Conservation (phyloP, 345 rosid genomes). For the Salix purpurea region DNA sequence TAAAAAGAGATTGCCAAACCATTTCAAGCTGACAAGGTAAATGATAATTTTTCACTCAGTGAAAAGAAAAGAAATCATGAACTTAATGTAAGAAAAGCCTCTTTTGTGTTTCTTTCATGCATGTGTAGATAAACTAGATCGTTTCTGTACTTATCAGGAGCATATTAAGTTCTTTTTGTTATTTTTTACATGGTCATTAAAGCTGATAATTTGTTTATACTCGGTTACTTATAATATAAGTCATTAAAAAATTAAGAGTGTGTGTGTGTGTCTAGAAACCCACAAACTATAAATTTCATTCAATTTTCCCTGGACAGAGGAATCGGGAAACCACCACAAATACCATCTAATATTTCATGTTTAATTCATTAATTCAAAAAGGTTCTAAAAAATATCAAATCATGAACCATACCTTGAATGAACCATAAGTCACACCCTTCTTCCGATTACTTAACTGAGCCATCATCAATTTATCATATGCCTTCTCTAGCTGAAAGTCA, state of each 20-base stretch:
- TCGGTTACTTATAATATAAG: not conserved
- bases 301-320: not conserved
- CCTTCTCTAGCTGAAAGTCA: slow-evolving; percentile 78
- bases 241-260: too few species aligned
- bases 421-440: slow-evolving; percentile 80
- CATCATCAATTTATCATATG: slow-evolving; percentile 97
- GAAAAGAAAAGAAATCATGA: not conserved
- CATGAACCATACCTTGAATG: slow-evolving; percentile 53
- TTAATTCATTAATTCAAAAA: slow-evolving; percentile 1
- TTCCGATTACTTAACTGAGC: slow-evolving; percentile 70
- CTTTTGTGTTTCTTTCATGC: not conserved
- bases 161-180: not conserved
- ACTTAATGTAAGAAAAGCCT: not conserved
- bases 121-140: not conserved
- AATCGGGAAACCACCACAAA: not conserved
- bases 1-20: not conserved
- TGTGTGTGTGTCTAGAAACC: not conserved
- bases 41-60: not conserved
- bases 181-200: not conserved
- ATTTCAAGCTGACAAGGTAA: not conserved
- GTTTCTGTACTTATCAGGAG: not conserved
- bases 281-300: not conserved
- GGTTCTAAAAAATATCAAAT: not conserved
- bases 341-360: not conserved
- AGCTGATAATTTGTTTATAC: not conserved